Percentiles rank a stretch among this genome's conserved stretches.
Evolutionary conservation across 345 rosid genomes (phyloP).

Genomic region (Garcia nutans): DNA sequence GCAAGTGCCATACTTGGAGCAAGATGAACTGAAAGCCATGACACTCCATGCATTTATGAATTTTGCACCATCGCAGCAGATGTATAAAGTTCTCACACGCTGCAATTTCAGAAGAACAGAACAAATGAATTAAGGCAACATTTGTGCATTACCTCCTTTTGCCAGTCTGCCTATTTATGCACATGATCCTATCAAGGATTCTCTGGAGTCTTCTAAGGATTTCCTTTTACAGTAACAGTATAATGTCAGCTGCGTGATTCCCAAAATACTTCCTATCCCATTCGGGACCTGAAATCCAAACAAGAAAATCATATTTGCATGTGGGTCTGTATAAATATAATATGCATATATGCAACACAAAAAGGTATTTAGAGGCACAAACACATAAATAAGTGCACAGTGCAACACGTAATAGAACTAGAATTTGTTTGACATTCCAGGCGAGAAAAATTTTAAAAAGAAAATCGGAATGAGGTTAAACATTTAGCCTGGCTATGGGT

Average conservation of each 20-base stretch:
- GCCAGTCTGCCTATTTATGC: constrained; percentile 21
- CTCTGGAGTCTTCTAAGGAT: constrained; percentile 40
- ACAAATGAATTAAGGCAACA: not conserved
- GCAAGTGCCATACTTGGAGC: too few species aligned
- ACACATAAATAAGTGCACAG: too few species aligned
- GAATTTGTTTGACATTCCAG: too few species aligned
- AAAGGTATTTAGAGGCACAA: too few species aligned
- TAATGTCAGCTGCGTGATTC: constrained; percentile 62
- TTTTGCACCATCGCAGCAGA: too few species aligned
- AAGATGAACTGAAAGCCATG: too few species aligned
- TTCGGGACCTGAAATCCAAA: constrained; percentile 67
- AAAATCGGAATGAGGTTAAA: not conserved
- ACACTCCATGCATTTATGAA: too few species aligned
- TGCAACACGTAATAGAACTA: too few species aligned
- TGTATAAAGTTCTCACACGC: too few species aligned
- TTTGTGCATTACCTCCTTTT: not conserved
- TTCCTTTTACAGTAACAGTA: constrained; percentile 51
- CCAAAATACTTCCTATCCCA: constrained; percentile 75
- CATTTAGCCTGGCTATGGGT: not conserved
- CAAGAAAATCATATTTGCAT: constrained; percentile 7
- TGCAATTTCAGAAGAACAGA: too few species aligned
- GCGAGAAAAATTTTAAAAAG: too few species aligned
- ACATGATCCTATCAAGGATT: constrained; percentile 55
- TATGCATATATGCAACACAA: not conserved
- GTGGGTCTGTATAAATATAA: not conserved